phyloP scores from a whole-genome alignment of 129 eudicot genomes.

The Saposhnikovia divaricata region DNA sequence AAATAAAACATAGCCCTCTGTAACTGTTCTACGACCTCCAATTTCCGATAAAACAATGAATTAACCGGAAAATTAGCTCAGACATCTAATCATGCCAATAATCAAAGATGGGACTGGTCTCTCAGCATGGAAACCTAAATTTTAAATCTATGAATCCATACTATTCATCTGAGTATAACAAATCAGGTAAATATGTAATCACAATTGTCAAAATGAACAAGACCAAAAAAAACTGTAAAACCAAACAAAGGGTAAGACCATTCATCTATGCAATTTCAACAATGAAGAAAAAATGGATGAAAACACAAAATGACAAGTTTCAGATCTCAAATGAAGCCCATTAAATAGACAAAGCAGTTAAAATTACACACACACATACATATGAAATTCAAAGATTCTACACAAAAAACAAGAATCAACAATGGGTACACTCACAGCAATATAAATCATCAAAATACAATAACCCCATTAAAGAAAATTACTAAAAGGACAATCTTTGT shows the following conservation, averaged over 20 bases:
- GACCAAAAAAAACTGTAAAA: neutral
- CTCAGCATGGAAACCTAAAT: neutral
- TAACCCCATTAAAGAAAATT: neutral
- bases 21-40: neutral
- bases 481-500: neutral
- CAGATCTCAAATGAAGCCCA: neutral
- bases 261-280: too few species aligned
- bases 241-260: too few species aligned
- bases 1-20: neutral
- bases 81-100: neutral
- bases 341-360: neutral
- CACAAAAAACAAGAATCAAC: neutral
- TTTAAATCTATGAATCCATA: too few species aligned
- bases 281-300: neutral
- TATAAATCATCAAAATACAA: neutral
- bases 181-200: too few species aligned
- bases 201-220: too few species aligned
- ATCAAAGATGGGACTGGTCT: neutral
- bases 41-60: neutral
- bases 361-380: neutral
- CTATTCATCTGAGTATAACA: too few species aligned
- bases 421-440: neutral
- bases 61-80: neutral
- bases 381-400: neutral
- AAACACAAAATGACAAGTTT: neutral